Conservation (phyloP, 768 basidiomycete species). For the Suillus weaverae region DNA sequence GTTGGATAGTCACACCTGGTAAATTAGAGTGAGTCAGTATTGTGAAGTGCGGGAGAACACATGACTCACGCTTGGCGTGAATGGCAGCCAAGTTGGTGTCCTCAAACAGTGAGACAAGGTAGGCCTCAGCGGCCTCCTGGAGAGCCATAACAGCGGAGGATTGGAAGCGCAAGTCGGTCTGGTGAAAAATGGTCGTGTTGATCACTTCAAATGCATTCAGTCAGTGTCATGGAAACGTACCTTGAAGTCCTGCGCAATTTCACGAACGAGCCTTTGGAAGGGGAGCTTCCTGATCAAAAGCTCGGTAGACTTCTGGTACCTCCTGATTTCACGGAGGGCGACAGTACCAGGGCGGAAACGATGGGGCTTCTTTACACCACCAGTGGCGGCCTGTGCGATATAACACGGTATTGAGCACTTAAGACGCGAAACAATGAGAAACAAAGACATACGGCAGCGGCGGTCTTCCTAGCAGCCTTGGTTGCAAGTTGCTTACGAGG, state of each 20-base stretch:
- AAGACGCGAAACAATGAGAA: background rate
- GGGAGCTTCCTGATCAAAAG: slow-evolving; percentile 99
- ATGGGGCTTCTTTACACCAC: slow-evolving; percentile 99
- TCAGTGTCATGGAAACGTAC: slow-evolving; percentile 36
- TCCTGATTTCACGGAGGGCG: slow-evolving; percentile 97
- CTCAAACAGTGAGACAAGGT: slow-evolving; percentile 84
- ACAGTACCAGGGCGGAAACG: slow-evolving; percentile 97
- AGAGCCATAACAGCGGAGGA: slow-evolving; percentile 93
- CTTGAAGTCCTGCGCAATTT: slow-evolving; percentile 98
- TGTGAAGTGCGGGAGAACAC: background rate
- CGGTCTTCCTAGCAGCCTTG: slow-evolving; percentile 93
- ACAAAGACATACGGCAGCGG: slow-evolving; percentile 52
- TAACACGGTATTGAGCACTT: slow-evolving; percentile 10
- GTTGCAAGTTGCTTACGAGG: slow-evolving; percentile 94
- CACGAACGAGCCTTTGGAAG: slow-evolving; percentile 97
- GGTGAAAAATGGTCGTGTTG: slow-evolving; percentile 7
- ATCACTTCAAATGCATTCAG: background rate
- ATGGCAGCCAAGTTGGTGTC: slow-evolving; percentile 92
- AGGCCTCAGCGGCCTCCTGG: slow-evolving; percentile 90
- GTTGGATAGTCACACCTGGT: slow-evolving; percentile 66
- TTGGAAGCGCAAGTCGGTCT: slow-evolving; percentile 94
- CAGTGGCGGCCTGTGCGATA: slow-evolving; percentile 63
- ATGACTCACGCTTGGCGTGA: slow-evolving; percentile 71
- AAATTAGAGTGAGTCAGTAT: slow-evolving; percentile 16
- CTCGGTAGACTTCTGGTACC: slow-evolving; percentile 99